Base-by-base conservation (phyloP, 73 alveolate species). In the Paramecium pentaurelia region DNA sequence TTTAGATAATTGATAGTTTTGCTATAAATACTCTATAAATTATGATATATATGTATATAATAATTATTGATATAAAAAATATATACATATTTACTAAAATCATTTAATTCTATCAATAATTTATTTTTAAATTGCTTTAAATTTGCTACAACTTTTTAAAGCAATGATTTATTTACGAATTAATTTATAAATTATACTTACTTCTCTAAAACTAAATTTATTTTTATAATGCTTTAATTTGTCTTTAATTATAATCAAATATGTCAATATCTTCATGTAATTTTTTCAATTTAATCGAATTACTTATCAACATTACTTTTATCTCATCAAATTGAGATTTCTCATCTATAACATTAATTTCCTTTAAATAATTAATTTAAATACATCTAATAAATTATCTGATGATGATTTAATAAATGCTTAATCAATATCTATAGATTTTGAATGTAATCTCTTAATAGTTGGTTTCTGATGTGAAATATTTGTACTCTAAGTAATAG, bases 201-300 rank as follows among this genome's bases (percentile, higher is more conserved):
- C 84, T 64, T 64, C 84, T 64, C 47, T 64, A 64, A 32, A 14
- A 64, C 51, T 28, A 32, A 32, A 64, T 64, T 64, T 64, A 64
- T 64, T 64, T 64, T 64, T 64, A 64, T 64, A 64, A 64, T 64
- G 84, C 84, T 64, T 32, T 32, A 28, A 64, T 64, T 64, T 64
- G 47, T 64, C 84, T 64, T 64, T 64, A 64, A 64, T 64, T 64
- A 34, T 64, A 64, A 64, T 64, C 84, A 64, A 14, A 34, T 7
- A 32, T 32, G 10, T 64, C 84, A 64, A 64, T 64, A 1, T 64
- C 84, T 28, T 64, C 28, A 32, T 64, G 16, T n/a, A 64, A 64
- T 28, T 32, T 28, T 28, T 12, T 16, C n/a, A 64, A 4, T 4
- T 12, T 25, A 32, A 32, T 32, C 30, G 42, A 64, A 32, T 64